Base-by-base conservation (phyloP, 129 eudicot genomes). In the Apium graveolens region DNA sequence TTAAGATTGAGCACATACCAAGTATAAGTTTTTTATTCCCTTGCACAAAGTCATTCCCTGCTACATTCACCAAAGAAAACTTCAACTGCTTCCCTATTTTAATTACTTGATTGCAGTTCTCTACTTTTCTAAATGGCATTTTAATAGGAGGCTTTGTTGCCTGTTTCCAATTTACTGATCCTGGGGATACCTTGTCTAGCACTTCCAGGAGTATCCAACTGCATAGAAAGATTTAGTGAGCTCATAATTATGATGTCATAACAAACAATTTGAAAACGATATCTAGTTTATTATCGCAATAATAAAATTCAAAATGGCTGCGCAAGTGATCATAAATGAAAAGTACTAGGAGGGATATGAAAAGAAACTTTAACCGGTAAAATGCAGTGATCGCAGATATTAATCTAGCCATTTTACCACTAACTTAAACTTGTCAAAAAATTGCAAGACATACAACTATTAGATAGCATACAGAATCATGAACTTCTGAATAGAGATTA, bases 41-140 rank as follows among this genome's bases (percentile, higher is more conserved):
- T 86, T 91, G 96, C 3, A 95, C 98, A 85, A 95, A 86, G 76
- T 95, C 97, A 85, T 95, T 86, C 57, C 98, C 98, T 16, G 94
- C 98, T 14, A 95, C 97, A 78, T 91, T 95, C 24, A 95, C 97
- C 14, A 95, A 86, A 14, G 98, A 95, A 75, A 95, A 90, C 80
- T 86, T 95, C 82, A 95, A 83, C 77, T 87, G 87, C 91, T 86
- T 95, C 82, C 97, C 98, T 0, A 95, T 91, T 86, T 78, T 86
- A 71, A 95, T 86, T 75, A 91, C 98, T 86, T 95, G 98, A 80
- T 95, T 95, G 92, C 97, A 91, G 72, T 95, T 95, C 89, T 95
- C 98, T n/a, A 95, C 98, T 90, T 95, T 95, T 57, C 98, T 90
- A 62, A 95, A 95, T 2, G 98, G 98, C 98, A 95, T 95, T 86